Conservation (phyloP, 805 yeast species). For the Starmerella sirachaensis region DNA sequence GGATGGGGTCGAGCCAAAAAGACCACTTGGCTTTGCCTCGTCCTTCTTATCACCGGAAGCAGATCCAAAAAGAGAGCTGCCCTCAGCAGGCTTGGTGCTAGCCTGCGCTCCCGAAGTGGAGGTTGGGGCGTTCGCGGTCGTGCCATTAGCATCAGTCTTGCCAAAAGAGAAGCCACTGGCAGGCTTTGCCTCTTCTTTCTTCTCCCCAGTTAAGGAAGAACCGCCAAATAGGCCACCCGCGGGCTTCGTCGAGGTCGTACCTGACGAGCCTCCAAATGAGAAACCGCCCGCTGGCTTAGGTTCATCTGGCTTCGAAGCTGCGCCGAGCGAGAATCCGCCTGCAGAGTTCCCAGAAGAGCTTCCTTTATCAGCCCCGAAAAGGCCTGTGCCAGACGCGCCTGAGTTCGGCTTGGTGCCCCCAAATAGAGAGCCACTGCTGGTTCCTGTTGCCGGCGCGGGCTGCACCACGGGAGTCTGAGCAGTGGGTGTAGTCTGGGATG, state of each 20-base stretch:
- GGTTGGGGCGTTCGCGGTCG: not conserved
- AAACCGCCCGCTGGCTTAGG: not conserved
- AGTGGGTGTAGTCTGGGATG: not conserved
- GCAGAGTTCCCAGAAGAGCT: not conserved
- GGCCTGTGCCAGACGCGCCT: not conserved
- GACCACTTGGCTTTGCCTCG: not conserved
- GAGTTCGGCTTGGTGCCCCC: constrained; percentile 1
- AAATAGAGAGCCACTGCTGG: constrained; percentile 5
- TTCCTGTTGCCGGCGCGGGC: constrained; percentile 1
- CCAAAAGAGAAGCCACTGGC: constrained; percentile 16
- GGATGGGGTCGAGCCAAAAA: not conserved
- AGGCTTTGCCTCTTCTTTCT: constrained; percentile 14
- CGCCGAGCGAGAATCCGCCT: no score
- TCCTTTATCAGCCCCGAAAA: constrained; percentile 1
- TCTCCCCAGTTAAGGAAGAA: constrained; percentile 1
- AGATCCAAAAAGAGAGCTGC: not conserved
- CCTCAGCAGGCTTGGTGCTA: constrained; percentile 5
- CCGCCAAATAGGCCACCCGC: constrained; percentile 16
- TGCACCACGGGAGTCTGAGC: not conserved
- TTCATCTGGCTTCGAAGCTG: not conserved
- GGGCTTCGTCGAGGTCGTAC: constrained; percentile 6
- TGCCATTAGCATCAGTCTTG: not conserved
- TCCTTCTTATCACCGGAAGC: not conserved
- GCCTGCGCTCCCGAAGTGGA: constrained; percentile 3
- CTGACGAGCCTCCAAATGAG: not conserved